Base-by-base conservation (phyloP, 75 land plant species). In the Cryptomeria japonica region DNA sequence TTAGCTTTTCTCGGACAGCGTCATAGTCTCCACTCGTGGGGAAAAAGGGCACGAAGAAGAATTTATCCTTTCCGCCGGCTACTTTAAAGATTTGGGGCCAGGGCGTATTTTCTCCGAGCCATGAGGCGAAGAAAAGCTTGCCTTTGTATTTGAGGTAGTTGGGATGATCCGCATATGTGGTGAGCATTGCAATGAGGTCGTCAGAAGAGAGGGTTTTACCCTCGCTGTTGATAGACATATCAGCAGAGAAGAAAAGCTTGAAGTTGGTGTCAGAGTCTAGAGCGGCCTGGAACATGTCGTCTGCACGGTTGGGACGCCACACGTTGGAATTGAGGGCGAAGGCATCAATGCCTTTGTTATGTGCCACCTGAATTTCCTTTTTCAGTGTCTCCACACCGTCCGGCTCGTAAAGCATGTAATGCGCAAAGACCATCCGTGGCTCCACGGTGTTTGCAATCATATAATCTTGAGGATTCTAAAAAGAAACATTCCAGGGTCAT, bases 261-360 rank as follows among this genome's bases (percentile, higher is more conserved):
- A 88, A 88, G 79, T 31, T 1, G 16, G 49, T 47, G 31, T 73
- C 85, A 13, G 47, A 18, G 15, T 87, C 90, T 39, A 44, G 64
- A 32, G 85, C 55, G 3, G 61, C 70, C 86, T 79, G 36, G 90
- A 88, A 90, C 18, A 90, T 84, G 89, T 83, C 89, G 46, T 84
- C 68, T 32, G 79, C 79, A 19, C 79, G 79, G 1, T 32, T 34
- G 4, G 10, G 79, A 3, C 41, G 79, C 87, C 89, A 88, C 42
- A 61, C 75, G 25, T 83, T 53, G 15, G 90, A 88, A 79, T 90
- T 90, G 80, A 90, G 90, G 39, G 90, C 90, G 38, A 90, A 90
- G 49, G 90, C 90, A 37, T 90, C 90, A 39, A 90, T 90, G 49
- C 90, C 90, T 51, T 89, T 89, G 83, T 58, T 87, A 82, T 87